Conservation (phyloP, 306 rosid genomes). For the Cucumis cinereus region DNA sequence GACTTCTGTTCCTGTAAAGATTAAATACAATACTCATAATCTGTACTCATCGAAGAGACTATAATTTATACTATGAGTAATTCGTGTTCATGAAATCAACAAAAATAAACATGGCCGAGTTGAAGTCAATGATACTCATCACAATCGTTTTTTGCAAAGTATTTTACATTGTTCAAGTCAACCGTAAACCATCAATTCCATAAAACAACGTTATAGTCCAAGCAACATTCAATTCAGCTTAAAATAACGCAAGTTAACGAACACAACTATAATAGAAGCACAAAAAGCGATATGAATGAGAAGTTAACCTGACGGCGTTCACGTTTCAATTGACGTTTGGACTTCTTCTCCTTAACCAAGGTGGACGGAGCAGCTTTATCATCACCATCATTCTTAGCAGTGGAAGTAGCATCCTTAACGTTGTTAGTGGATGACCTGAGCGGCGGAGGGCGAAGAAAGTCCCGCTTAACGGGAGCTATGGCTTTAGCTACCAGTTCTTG, state of each 20-base stretch:
- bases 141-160: background rate
- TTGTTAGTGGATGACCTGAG: slow-evolving; percentile 18
- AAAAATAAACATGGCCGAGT: background rate
- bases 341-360: slow-evolving; percentile 62
- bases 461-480: slow-evolving; percentile 67
- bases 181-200: background rate
- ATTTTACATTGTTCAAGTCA: background rate
- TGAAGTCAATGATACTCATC: background rate
- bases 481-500: slow-evolving; percentile 62
- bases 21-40: background rate
- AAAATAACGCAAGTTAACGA: background rate
- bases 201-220: background rate
- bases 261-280: background rate
- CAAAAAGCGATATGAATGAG: background rate
- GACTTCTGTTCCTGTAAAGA: slow-evolving; percentile 56
- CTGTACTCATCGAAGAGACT: background rate
- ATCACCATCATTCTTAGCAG: slow-evolving; percentile 11
- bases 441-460: slow-evolving; percentile 59
- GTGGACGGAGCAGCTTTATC: slow-evolving; percentile 15
- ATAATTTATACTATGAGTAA: background rate
- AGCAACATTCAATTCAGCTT: background rate
- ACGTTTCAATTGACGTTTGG: slow-evolving; percentile 93
- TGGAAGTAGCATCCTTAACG: slow-evolving; percentile 16
- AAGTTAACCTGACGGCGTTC: slow-evolving; percentile 63
- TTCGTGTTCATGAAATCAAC: background rate